Conservation (phyloP, 805 yeast genomes). For the Candida boleticola region DNA sequence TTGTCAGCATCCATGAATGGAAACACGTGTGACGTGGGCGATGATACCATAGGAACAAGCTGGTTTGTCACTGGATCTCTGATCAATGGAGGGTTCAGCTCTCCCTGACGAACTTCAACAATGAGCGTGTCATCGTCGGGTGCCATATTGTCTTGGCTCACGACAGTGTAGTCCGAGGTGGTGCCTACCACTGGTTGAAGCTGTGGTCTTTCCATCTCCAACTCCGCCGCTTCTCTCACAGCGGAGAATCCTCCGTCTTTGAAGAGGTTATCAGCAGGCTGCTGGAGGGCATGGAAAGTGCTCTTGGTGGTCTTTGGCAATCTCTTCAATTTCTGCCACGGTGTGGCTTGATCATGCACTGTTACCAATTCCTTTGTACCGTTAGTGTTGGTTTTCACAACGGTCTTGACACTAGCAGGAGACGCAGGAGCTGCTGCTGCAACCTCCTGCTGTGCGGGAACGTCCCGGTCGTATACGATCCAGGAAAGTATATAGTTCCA, state of each 20-base stretch:
- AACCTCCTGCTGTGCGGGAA: constrained; percentile 1
- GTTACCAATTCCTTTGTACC: not conserved
- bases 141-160: too few species aligned
- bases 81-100: not conserved
- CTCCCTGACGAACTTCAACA: not conserved
- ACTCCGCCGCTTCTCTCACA: not conserved
- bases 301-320: constrained; percentile 6
- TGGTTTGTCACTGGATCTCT: not conserved
- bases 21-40: constrained; percentile 11
- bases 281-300: constrained; percentile 12
- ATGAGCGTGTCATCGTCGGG: not conserved
- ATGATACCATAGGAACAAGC: constrained; percentile 8
- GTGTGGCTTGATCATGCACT: not conserved
- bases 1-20: not conserved
- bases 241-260: constrained; percentile 1
- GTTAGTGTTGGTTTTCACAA: not conserved
- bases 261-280: constrained; percentile 23
- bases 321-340: constrained; percentile 1
- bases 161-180: too few species aligned
- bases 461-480: constrained; percentile 26
- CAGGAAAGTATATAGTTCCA: constrained; percentile 40
- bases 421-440: not conserved
- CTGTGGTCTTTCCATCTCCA: too few species aligned
- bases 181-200: too few species aligned
- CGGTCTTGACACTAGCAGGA: not conserved